Evolutionary conservation across 495 filamentous ascomycete species (phyloP), one percentile per base, ranked within the genome.

Genomic region (Penicillium ucsense): DNA sequence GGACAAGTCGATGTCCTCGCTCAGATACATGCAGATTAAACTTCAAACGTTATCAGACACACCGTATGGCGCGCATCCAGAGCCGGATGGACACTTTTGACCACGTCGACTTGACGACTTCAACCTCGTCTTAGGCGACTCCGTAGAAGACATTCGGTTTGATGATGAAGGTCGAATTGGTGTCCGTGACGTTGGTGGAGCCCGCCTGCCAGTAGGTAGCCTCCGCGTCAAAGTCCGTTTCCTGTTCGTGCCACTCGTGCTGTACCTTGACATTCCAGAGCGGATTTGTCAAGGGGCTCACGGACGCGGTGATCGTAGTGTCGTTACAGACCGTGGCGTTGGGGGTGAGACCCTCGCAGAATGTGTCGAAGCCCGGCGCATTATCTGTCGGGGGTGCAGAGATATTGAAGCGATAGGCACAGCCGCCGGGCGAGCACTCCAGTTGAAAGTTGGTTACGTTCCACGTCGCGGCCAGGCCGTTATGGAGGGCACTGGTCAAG

Each of bases 291-390:
- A 53, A 39, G 7, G 62, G 46, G 3, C 38, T 47, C 41, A 72
- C 51, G 4, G 47, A 52, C 0, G 69, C 55, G 4, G 52, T 53
- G 43, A 71, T 51, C 30, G 55, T 51, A 20, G 45, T 45, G 51
- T 68, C 47, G 32, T 54, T 49, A 46, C 68, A 71, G 34, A 33
- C 51, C 11, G 58, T 62, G 2, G 47, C 40, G 30, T 65, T 46
- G 31, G 32, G 39, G 8, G 56, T 52, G n/a, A 50, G 51, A n/a
- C 68, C 67, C 32, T 59, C 53, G 58, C 70, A 73, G 47, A 57
- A 56, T 31, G 68, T 68, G 43, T 60, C 60, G 60, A 73, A 73
- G 28, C 56, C 59, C n/a, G 70, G 70, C 2, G 63, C 64, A 43
- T 66, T 62, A 4, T 40, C 12, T 33, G 59, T 59, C 8, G 43